These are phyloP conservation scores for Eudorina sp. DNA, from an alignment of 139 green algal genomes.

Conservation along the genomic window DNA sequence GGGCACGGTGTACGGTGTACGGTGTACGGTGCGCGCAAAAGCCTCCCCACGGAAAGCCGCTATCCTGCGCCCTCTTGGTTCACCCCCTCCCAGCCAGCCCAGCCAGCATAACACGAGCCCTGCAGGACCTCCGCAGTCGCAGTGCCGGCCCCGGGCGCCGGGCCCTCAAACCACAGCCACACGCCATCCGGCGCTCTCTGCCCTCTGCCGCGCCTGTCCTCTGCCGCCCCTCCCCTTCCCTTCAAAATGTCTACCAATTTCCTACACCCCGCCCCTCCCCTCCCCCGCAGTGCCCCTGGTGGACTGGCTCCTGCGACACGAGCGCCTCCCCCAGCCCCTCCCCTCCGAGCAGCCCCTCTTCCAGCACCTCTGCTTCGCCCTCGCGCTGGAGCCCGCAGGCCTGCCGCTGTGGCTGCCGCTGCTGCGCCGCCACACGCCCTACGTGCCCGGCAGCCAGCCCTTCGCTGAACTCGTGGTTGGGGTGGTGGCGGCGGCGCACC, in stretches of 20 bases:
- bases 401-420: slow-evolving; percentile 2
- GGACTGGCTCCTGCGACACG: slow-evolving; percentile 39
- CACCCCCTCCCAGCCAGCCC: too few species aligned
- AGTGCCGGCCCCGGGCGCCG: neutral
- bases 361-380: slow-evolving; percentile 42
- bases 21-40: too few species aligned
- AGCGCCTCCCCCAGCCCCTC: neutral
- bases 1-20: too few species aligned
- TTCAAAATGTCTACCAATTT: neutral
- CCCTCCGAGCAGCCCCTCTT: slow-evolving; percentile 20
- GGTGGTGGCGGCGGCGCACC: slow-evolving; percentile 16
- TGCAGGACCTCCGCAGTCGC: too few species aligned
- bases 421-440: neutral
- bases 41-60: too few species aligned
- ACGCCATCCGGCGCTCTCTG: neutral
- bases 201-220: neutral
- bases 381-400: slow-evolving; percentile 1
- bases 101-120: too few species aligned
- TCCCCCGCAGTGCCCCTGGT: slow-evolving; percentile 11
- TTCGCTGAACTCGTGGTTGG: slow-evolving; percentile 37
- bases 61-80: too few species aligned
- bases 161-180: neutral
- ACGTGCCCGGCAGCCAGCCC: neutral
- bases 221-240: neutral
- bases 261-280: neutral